Percentiles rank a stretch among this genome's conserved stretches.
phyloP scores from a whole-genome alignment of 768 basidiomycete species.

The Lactarius psammicola region DNA sequence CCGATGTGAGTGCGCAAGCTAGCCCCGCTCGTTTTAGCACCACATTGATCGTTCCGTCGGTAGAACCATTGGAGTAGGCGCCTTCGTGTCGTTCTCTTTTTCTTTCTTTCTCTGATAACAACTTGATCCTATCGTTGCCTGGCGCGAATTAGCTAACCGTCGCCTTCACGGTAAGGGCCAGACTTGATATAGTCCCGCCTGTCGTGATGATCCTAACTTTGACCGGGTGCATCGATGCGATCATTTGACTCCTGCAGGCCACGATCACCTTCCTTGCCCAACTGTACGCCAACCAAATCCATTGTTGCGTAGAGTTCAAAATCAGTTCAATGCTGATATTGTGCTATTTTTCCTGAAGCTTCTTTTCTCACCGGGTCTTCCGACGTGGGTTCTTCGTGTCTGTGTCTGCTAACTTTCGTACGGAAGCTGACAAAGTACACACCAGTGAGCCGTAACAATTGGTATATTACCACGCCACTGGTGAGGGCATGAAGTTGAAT shows the following conservation, averaged over 20 bases:
- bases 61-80: constrained; percentile 8
- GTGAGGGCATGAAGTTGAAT: background rate
- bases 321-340: background rate
- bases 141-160: constrained; percentile 13
- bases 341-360: constrained; percentile 1
- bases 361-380: constrained; percentile 16
- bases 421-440: background rate
- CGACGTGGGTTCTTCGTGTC: constrained; percentile 10
- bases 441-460: constrained; percentile 16
- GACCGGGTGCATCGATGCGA: background rate
- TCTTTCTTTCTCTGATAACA: background rate
- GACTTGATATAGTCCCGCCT: no score
- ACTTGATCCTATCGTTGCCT: background rate
- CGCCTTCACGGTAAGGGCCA: constrained; percentile 15
- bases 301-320: background rate
- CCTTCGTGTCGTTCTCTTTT: background rate
- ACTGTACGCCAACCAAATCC: background rate
- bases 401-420: background rate
- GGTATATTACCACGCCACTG: constrained; percentile 15
- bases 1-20: constrained; percentile 7
- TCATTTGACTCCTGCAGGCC: background rate
- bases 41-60: no score
- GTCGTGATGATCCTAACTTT: background rate
- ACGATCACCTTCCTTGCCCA: constrained; percentile 14
- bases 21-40: no score